phyloP scores from a whole-genome alignment of 2,329 filamentous ascomycete species.

The Fusarium annulatum region DNA sequence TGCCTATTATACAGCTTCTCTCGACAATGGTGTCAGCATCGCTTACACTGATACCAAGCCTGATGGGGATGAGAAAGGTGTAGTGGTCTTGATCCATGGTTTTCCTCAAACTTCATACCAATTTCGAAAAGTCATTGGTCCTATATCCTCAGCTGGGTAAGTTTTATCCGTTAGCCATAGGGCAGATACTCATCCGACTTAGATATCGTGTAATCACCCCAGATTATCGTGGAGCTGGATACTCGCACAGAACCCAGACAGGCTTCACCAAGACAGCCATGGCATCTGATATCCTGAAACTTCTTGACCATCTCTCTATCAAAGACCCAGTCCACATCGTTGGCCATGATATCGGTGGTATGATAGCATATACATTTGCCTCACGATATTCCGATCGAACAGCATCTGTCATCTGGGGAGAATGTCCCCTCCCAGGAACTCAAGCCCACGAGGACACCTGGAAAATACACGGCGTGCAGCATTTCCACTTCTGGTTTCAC shows the following conservation, averaged over 20 bases:
- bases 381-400: conserved; percentile 6
- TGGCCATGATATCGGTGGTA: conserved; percentile 24
- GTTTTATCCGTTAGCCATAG: rapidly evolving
- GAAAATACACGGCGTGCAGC: conserved; percentile 1
- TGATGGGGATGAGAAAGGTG: background rate
- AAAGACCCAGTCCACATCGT: conserved; percentile 1
- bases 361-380: conserved; percentile 23
- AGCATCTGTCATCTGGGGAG: conserved; percentile 17
- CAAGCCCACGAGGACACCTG: conserved; percentile 2
- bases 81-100: conserved; percentile 19
- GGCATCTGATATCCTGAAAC: conserved; percentile 9
- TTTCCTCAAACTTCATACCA: conserved; percentile 26
- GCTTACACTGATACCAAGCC: conserved; percentile 16
- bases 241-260: conserved; percentile 8
- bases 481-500: conserved; percentile 20
- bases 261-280: conserved; percentile 24
- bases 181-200: background rate
- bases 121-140: conserved; percentile 14
- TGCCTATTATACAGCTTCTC: conserved; percentile 4
- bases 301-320: conserved; percentile 8
- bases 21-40: conserved; percentile 5
- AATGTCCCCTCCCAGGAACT: conserved; percentile 15
- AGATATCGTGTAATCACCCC: conserved; percentile 19
- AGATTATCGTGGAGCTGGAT: conserved; percentile 15
- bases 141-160: conserved; percentile 3